These are phyloP conservation scores for Candida gigantensis DNA, from an alignment of 1,139 yeast species.

Conservation along the genomic window DNA sequence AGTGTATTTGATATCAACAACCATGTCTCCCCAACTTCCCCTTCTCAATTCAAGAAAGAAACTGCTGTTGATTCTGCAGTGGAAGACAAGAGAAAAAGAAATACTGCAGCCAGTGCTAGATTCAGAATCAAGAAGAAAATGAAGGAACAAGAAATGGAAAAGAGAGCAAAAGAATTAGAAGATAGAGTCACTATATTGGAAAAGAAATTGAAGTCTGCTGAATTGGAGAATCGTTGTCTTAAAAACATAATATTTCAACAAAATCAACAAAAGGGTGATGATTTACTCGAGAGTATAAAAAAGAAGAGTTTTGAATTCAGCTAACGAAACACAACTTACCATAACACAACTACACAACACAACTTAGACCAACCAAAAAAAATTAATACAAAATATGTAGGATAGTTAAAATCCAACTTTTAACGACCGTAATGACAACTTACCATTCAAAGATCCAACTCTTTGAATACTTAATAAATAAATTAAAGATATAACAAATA, in stretches of 20 bases:
- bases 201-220: slow-evolving; percentile 49
- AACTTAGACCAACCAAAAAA: no score
- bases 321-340: slow-evolving; percentile 23
- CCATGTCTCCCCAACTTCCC: slow-evolving; percentile 1
- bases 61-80: slow-evolving; percentile 14
- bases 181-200: slow-evolving; percentile 42
- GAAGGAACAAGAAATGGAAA: slow-evolving; percentile 61
- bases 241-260: slow-evolving; percentile 51
- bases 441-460: slow-evolving; percentile 36
- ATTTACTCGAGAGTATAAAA: slow-evolving; percentile 20
- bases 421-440: slow-evolving; percentile 24
- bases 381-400: not conserved
- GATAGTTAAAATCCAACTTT: slow-evolving; percentile 40
- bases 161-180: slow-evolving; percentile 45
- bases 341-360: not conserved
- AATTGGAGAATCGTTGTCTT: slow-evolving; percentile 80
- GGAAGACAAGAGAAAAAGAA: slow-evolving; percentile 53
- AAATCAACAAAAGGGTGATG: slow-evolving; percentile 44
- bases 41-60: not conserved
- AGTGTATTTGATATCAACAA: slow-evolving; percentile 10
- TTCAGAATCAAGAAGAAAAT: slow-evolving; percentile 62
- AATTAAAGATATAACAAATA: no score
- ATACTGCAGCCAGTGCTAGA: slow-evolving; percentile 65
- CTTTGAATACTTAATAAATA: slow-evolving; percentile 19
- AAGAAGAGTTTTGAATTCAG: not conserved